Evolutionary conservation across 1,139 yeast genomes (phyloP), one percentile per base, ranked within the genome.

Genomic region (Barnettozyma hawaiiensis): DNA sequence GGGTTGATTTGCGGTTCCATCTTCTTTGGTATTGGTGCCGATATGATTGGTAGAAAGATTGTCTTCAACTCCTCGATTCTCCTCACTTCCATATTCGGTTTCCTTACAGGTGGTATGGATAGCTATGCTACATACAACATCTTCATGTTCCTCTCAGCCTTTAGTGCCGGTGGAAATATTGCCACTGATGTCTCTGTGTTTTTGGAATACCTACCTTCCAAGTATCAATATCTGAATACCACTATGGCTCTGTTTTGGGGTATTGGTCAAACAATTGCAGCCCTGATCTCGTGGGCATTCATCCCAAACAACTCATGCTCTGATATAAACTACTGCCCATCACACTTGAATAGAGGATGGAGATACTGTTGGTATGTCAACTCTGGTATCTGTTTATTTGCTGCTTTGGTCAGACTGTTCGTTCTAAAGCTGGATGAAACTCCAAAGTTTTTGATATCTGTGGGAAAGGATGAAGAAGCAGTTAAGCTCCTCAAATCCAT

Each of bases 211-310:
- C 60, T 78, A 45, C 84, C 85, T 2, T 64, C 66, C 35, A 71
- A 70, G 40, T 63, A 70, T 51, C 79, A 76, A 52, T 76, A 72
- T 69, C 59, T 78, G 46, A 66, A 76, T 42, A 76, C 82, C 0
- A 63, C 75, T 29, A 67, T 78, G 65, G 82, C 84, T 7, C 63
- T 67, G 23, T 78, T 75, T 65, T 78, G 84, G 83, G 81, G 81
- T 45, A 59, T 78, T 41, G 84, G 84, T 33, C 82, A 77, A 59
- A 71, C 80, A 0, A 62, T 78, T 37, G 74, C 80, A 8, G 66
- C 66, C 21, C 63, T 75, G n/a, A 54, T 76, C 33, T 73, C 79
- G 6, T 78, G 80, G 78, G 80, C 78, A 0, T 71, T 76, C 42
- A 61, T 78, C 43, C 72, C 78, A 24, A 69, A 69, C 44, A 63